These are phyloP conservation scores for Blastocystis sp. DNA, from an alignment of 352 stramenopile species.

Conservation along the genomic window DNA sequence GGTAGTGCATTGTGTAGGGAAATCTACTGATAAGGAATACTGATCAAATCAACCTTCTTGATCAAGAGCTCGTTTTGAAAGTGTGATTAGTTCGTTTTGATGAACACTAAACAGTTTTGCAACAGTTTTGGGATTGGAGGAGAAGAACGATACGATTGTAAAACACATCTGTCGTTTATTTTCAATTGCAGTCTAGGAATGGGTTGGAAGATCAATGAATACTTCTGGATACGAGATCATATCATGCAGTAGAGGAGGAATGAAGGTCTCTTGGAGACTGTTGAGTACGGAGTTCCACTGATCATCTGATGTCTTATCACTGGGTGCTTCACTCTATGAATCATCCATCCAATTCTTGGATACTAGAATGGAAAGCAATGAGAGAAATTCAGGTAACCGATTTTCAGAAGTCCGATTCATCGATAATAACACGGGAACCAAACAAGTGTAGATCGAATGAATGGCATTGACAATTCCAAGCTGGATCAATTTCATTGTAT, in stretches of 20 bases:
- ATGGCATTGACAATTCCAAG: constrained; percentile 7
- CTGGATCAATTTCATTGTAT: neutral
- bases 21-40: neutral
- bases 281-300: neutral
- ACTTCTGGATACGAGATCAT: neutral
- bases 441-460: neutral
- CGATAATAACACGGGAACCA: neutral
- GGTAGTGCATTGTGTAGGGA: constrained; percentile 33
- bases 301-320: neutral
- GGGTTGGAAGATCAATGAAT: neutral
- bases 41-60: neutral
- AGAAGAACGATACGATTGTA: neutral
- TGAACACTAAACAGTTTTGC: constrained; percentile 23
- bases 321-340: constrained; percentile 5
- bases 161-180: constrained; percentile 43
- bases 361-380: neutral
- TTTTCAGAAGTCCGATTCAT: neutral
- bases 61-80: neutral
- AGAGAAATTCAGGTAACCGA: constrained; percentile 7
- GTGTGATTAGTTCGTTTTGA: neutral
- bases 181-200: constrained; percentile 18
- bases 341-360: neutral
- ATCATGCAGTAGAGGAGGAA: neutral
- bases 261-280: constrained; percentile 45
- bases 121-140: constrained; percentile 33